Base-by-base conservation (phyloP, 495 filamentous ascomycete species). In the Penicillium desertorum region DNA sequence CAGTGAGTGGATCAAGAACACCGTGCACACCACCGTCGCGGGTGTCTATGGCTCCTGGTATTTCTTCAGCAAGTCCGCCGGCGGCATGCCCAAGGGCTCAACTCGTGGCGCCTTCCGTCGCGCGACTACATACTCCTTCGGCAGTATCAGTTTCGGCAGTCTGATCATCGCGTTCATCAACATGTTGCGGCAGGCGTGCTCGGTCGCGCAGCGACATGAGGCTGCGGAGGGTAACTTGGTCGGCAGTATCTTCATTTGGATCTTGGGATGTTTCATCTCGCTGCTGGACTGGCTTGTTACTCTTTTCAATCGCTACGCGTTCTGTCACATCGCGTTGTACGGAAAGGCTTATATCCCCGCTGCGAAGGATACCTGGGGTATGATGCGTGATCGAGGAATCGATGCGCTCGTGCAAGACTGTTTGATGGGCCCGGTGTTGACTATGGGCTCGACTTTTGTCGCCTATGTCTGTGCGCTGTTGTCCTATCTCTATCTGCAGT, bases 41-140 rank as follows among this genome's bases (percentile, higher is more conserved):
- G 91, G 93, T 11, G 87, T 96, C 12, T 96, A 96, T 60, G 92
- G 90, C 0, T 88, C 88, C 2, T 96, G 92, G 92, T 98, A 96
- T 73, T 96, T 96, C 76, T 86, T 79, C 61, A 74, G 78, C 34
- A 74, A 81, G 17, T 88, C 88, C 44, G 71, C 81, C 0, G 70
- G 70, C 19, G 81, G 81, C 3, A 87, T 89, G 67, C 91, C 91
- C 4, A 83, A 76, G 43, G 83, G 84, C 11, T 86, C 89, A 6
- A 96, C 93, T 2, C 80, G 90, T 7, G 89, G 90, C 16, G 79
- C 77, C 3, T 82, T 93, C 51, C 83, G 83, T 55, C 82, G 91
- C 41, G 81, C 91, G 4, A 79, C 91, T 45, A 95, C 92, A 3
- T 96, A 93, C 73, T 92, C 88, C 39, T 97, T 96, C 62, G 92